A percentile compares a stretch with the other conserved stretches of the same genome.
Evolutionary conservation across 495 filamentous ascomycete genomes (phyloP).

Genomic region (Penicillium pulvis): DNA sequence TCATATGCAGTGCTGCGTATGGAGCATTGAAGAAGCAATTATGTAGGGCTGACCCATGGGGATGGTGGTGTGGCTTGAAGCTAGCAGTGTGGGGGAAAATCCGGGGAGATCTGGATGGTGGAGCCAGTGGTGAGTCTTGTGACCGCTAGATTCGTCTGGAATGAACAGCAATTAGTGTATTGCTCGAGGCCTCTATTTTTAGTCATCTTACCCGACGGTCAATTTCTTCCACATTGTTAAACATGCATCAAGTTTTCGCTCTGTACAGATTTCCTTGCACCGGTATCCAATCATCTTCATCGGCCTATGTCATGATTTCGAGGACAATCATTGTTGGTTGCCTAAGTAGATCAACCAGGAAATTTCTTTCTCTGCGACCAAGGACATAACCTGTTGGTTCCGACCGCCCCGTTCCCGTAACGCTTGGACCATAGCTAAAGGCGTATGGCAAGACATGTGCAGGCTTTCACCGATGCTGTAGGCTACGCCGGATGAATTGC

Average conservation of each 20-base stretch:
- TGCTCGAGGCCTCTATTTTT: background rate
- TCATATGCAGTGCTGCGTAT: background rate
- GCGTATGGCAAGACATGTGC: background rate
- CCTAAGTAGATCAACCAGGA: background rate
- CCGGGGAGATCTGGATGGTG: slow-evolving; percentile 3
- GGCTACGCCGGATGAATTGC: too few species aligned
- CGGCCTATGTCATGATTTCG: background rate
- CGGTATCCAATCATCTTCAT: background rate
- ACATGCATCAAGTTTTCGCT: background rate
- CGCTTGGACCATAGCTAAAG: slow-evolving; percentile 9
- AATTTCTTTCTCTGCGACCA: background rate
- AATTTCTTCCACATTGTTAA: background rate
- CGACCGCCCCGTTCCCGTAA: slow-evolving; percentile 3
- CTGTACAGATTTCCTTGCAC: background rate
- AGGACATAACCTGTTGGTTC: background rate
- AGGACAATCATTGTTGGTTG: background rate
- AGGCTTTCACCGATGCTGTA: background rate
- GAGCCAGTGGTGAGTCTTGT: background rate
- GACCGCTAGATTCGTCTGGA: background rate
- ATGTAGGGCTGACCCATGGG: background rate
- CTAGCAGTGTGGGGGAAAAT: slow-evolving; percentile 9
- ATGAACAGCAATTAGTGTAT: too few species aligned
- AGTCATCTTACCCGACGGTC: background rate
- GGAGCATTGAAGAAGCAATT: background rate
- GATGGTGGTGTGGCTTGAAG: background rate